A percentile compares a stretch with the other conserved stretches of the same genome.
phyloP scores from a whole-genome alignment of 2,329 filamentous ascomycete species.

The Rhexocercosporidium sp. region DNA sequence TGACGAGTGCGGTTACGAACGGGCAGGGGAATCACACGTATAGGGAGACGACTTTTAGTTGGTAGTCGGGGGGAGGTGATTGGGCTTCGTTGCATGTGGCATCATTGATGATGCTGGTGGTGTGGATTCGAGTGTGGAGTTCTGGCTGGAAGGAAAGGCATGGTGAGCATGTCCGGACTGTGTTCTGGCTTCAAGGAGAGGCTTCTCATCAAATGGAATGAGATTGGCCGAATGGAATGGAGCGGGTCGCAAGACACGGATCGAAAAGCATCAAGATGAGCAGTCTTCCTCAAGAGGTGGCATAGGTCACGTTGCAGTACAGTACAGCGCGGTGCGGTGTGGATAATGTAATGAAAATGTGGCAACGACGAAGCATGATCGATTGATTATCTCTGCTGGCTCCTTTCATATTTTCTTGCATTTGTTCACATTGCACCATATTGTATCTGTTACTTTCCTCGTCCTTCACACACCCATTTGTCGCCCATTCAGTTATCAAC shows the following conservation, averaged over 20 bases:
- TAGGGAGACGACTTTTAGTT: constrained; percentile 42
- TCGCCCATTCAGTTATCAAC: too few relatives aligned
- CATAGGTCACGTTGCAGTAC: neutral
- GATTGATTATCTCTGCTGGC: neutral
- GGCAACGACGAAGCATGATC: neutral
- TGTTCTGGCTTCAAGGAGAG: neutral
- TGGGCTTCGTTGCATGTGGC: neutral
- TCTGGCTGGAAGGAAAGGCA: neutral
- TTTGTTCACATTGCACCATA: neutral
- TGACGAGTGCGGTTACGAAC: constrained; percentile 35
- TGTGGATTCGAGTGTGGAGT: neutral
- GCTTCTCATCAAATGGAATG: neutral
- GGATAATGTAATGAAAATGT: neutral
- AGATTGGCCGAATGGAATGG: neutral
- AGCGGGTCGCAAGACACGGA: neutral
- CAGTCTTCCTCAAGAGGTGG: neutral
- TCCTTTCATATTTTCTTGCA: neutral
- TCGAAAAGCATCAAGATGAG: neutral
- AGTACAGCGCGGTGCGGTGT: neutral
- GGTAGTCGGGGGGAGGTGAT: constrained; percentile 27
- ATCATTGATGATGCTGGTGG: neutral
- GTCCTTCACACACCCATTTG: too few relatives aligned
- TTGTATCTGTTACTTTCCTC: too few relatives aligned
- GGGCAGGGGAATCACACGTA: constrained; percentile 34
- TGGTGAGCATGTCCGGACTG: neutral